Percentiles rank a stretch among this genome's conserved stretches.
Evolutionary conservation across 148 eudicot genomes (phyloP).

Genomic region (Fallopia convolvulus): DNA sequence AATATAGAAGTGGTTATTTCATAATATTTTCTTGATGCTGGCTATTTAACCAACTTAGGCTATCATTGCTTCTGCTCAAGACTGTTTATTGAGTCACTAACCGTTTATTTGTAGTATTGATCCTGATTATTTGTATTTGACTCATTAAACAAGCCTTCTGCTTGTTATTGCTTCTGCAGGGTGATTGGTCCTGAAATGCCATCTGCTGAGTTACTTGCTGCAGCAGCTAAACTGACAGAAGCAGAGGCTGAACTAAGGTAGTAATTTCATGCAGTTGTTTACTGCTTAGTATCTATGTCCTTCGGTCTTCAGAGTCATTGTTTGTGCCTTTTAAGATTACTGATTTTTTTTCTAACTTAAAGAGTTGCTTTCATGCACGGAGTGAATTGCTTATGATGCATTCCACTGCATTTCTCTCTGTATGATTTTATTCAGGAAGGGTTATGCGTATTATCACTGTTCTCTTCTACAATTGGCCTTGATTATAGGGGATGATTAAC

Average conservation of each 20-base stretch:
- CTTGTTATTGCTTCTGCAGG: slow-evolving; percentile 32
- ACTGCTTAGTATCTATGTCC: neutral
- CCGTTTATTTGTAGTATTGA: neutral
- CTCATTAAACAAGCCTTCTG: neutral
- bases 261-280: slow-evolving; percentile 1
- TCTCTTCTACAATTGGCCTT: neutral
- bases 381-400: neutral
- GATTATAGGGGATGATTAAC: slow-evolving; percentile 25
- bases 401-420: neutral
- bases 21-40: neutral
- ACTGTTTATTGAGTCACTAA: neutral
- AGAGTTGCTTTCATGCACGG: neutral
- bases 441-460: neutral
- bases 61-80: too few species aligned
- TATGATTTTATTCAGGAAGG: neutral
- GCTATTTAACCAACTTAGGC: neutral
- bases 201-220: slow-evolving; percentile 96
- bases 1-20: too few species aligned
- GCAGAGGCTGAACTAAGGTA: slow-evolving; percentile 95
- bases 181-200: slow-evolving; percentile 95
- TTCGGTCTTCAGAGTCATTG: neutral
- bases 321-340: neutral
- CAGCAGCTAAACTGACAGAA: slow-evolving; percentile 93
- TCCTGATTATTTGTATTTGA: neutral
- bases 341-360: neutral